Evolutionary conservation across 2,329 filamentous ascomycete genomes (phyloP).

Genomic region (Apiospora phragmitis): DNA sequence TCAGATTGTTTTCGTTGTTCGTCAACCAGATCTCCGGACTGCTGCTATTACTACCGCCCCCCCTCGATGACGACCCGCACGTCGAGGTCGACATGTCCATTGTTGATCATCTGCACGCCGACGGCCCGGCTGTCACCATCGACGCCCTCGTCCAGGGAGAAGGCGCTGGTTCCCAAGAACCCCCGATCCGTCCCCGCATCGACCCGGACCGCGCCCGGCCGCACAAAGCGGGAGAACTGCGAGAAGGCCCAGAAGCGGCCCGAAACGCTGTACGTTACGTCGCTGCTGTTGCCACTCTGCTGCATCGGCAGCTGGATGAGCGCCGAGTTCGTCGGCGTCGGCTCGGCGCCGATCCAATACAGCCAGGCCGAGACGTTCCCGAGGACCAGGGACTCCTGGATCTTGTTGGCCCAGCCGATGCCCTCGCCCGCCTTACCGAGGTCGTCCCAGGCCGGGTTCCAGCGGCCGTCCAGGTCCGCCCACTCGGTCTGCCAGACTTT

Average conservation of each 20-base stretch:
- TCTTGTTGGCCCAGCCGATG: slow-evolving; percentile 47
- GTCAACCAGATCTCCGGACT: slow-evolving; percentile 1
- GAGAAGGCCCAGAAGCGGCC: slow-evolving; percentile 9
- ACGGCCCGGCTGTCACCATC: neutral
- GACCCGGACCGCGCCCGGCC: slow-evolving; percentile 8
- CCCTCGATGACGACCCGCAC: neutral
- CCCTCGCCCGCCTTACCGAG: slow-evolving; percentile 44
- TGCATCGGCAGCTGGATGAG: neutral
- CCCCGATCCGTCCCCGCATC: neutral
- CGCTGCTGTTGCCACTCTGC: neutral
- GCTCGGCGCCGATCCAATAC: slow-evolving; percentile 36
- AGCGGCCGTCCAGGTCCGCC: slow-evolving; percentile 41
- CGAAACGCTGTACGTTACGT: neutral
- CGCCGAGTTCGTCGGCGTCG: slow-evolving; percentile 16
- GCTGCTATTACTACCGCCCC: too few relatives aligned
- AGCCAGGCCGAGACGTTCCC: slow-evolving; percentile 46
- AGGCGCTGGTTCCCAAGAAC: slow-evolving; percentile 5
- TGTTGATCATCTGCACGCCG: neutral
- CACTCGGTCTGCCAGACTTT: slow-evolving; percentile 50
- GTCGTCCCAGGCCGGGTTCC: slow-evolving; percentile 41
- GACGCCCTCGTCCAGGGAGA: slow-evolving; percentile 24
- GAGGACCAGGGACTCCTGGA: slow-evolving; percentile 43
- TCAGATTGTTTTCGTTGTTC: slow-evolving; percentile 3
- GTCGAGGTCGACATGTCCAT: neutral
- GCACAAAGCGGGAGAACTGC: slow-evolving; percentile 10